A percentile compares a stretch with the other conserved stretches of the same genome.
Conservation (phyloP, 495 filamentous ascomycete genomes). For the Penicillium bialowiezense region DNA sequence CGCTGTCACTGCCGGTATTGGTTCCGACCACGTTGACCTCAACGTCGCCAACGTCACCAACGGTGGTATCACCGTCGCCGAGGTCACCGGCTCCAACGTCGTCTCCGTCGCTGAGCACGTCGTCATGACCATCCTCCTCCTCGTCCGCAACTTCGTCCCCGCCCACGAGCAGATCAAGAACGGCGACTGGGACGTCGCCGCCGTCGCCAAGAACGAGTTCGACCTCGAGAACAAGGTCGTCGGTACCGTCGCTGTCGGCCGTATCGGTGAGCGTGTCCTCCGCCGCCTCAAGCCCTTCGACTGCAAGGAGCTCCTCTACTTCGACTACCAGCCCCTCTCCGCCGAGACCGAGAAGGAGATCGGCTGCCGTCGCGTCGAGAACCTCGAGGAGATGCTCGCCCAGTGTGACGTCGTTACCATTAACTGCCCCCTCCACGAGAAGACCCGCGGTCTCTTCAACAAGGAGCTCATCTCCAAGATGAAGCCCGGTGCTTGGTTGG, state of each 20-base stretch:
- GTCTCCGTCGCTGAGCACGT: conserved; percentile 93
- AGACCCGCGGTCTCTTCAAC: conserved; percentile 94
- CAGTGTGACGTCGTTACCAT: conserved; percentile 99
- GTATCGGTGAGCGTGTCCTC: conserved; percentile 97
- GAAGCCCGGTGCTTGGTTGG: conserved; percentile 95
- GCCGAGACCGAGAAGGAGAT: conserved; percentile 93
- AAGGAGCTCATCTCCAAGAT: conserved; percentile 99
- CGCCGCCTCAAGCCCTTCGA: conserved; percentile 93
- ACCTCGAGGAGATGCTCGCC: conserved; percentile 88
- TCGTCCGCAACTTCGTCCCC: conserved; percentile 97
- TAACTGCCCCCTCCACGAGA: conserved; percentile 98
- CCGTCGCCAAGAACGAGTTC: conserved; percentile 94
- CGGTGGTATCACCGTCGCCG: conserved; percentile 93
- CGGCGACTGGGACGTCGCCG: conserved; percentile 95
- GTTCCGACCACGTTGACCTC: conserved; percentile 96
- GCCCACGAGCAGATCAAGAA: conserved; percentile 88
- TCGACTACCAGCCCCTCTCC: conserved; percentile 92
- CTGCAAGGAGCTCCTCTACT: conserved; percentile 99
- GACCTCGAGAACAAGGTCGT: conserved; percentile 97
- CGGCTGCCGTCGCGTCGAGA: conserved; percentile 83
- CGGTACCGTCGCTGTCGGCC: conserved; percentile 94
- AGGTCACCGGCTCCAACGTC: conserved; percentile 93
- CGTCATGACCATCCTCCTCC: conserved; percentile 94
- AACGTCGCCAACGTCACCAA: conserved; percentile 98
- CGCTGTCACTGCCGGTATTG: conserved; percentile 94